A percentile compares a stretch with the other conserved stretches of the same genome.
Conservation (phyloP, 176 grass and related monocot species). For the Aegilops speltoides region DNA sequence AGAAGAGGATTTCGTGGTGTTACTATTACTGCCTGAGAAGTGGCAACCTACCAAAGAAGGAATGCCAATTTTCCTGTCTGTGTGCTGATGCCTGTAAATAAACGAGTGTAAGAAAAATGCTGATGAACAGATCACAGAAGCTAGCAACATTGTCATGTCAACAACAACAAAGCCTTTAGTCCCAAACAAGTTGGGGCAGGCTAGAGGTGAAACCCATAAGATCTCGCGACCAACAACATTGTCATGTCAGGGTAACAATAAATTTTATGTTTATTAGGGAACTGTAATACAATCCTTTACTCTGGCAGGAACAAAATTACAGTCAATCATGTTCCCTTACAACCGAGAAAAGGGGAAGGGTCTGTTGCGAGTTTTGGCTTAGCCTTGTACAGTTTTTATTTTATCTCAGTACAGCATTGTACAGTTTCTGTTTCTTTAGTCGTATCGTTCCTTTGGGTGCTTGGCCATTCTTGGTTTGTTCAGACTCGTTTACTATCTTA, state of each 20-base stretch:
- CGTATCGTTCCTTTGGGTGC: background rate
- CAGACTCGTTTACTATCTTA: background rate
- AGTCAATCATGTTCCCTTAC: background rate
- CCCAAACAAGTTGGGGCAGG: no score
- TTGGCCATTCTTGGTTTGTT: background rate
- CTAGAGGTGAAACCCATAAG: no score
- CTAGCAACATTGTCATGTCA: background rate
- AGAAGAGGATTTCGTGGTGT: constrained; percentile 14
- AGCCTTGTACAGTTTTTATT: background rate
- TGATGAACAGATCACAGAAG: background rate
- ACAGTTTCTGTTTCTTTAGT: no score
- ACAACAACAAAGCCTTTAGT: no score
- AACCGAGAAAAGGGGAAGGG: background rate
- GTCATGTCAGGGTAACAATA: background rate
- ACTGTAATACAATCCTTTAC: background rate
- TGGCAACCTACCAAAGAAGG: background rate
- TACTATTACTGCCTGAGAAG: constrained; percentile 4
- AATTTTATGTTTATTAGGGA: background rate
- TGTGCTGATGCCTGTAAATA: background rate
- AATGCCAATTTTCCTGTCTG: background rate
- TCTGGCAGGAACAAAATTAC: background rate
- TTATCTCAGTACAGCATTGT: background rate
- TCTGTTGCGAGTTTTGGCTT: background rate
- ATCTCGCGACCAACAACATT: background rate
- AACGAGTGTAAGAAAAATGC: background rate